These are phyloP conservation scores for Russula olivacea DNA, from an alignment of 768 basidiomycete species.

Conservation along the genomic window DNA sequence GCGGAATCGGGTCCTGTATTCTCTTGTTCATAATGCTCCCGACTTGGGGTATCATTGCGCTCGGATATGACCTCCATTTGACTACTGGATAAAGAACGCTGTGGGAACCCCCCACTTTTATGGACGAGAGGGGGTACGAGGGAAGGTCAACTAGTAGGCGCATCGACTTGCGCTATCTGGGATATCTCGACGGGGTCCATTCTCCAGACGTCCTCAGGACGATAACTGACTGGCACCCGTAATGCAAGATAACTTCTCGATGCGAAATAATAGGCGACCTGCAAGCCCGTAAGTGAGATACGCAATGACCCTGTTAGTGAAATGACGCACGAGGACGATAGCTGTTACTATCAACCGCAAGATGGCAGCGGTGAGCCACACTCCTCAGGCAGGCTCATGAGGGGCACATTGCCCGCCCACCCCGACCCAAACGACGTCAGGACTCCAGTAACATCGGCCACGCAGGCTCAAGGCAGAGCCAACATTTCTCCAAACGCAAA, in stretches of 20 bases:
- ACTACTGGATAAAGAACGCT: constrained; percentile 14
- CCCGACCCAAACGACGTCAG: constrained; percentile 63
- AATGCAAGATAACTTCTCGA: not conserved
- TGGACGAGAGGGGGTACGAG: constrained; percentile 2
- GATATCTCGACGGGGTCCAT: constrained; percentile 2
- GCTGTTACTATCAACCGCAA: constrained; percentile 51
- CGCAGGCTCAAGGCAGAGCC: constrained; percentile 36
- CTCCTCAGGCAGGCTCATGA: constrained; percentile 39
- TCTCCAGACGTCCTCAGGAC: constrained; percentile 1
- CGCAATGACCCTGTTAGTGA: not conserved
- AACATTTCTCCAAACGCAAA: constrained; percentile 47
- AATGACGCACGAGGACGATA: constrained; percentile 45
- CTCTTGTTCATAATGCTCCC: not conserved
- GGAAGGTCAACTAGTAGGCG: constrained; percentile 6
- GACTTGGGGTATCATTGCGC: constrained; percentile 2
- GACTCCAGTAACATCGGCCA: constrained; percentile 53
- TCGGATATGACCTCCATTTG: constrained; percentile 20
- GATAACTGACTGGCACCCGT: not conserved
- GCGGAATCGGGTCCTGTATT: not conserved
- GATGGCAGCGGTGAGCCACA: constrained; percentile 51
- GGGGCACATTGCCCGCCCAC: constrained; percentile 29
- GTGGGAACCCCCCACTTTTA: not conserved
- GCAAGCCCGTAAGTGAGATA: not conserved
- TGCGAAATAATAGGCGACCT: constrained; percentile 9
- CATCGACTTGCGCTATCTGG: not conserved